Evolutionary conservation across 2,329 filamentous ascomycete species (phyloP), one percentile per base, ranked within the genome.

Genomic region (Chaetomiaceae sp.): DNA sequence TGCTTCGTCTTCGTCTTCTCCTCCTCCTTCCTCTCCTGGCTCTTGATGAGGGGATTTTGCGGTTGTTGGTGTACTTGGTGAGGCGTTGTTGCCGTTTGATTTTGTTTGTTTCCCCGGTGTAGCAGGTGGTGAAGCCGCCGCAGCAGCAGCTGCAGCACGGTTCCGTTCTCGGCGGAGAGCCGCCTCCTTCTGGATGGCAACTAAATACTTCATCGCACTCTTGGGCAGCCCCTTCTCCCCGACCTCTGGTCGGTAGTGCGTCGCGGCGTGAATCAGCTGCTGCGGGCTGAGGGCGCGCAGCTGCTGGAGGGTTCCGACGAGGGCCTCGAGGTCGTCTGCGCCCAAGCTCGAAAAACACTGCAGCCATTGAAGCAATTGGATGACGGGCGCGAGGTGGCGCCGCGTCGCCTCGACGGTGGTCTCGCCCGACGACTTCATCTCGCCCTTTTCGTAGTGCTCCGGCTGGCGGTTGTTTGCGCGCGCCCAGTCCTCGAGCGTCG

Each of bases 321-420:
- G 79, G 3, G 90, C 89, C 65, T 96, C 91, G 34, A 94, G 75
- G 65, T 97, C 91, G 65, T 97, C 91, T 11, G 76, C 73, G 5
- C 85, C 90, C 4, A 97, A 79, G 0, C 91, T 96, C 1, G 94
- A 97, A 71, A 97, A 97, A 69, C 91, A 96, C 68, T 99, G 94
- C 33, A 99, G 76, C 94, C 94, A 99, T 70, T 99, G 94, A 6
- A 99, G 76, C 3, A 99, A 78, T 69, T 99, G 94, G 51, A 97
- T 91, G 19, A 96, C 82, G 4, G 94, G 94, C 7, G 89, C 87
- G 19, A 99, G 78, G 68, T 99, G 92, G 57, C 86, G 82, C 60
- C 91, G 81, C 20, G 91, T 85, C 4, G 91, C 82, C 38, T 97
- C 92, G 19, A 94, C 79, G 0, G 89, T 96, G 48, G 83, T 88